Percentiles rank a stretch among this genome's conserved stretches.
Conservation (phyloP, 2,329 filamentous ascomycete genomes). For the Trichoderma sp. region DNA sequence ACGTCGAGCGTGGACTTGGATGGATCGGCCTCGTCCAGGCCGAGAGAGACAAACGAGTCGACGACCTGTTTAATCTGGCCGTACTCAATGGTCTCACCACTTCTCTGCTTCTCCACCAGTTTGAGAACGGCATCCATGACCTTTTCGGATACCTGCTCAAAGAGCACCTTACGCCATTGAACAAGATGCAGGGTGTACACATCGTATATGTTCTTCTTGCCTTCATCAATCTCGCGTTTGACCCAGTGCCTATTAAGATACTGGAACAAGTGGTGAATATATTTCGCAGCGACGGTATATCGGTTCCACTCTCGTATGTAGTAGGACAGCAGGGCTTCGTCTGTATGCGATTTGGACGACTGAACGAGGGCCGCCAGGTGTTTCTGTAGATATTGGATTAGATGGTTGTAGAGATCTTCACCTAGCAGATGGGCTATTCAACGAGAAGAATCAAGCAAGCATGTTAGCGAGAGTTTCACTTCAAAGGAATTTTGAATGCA, state of each 20-base stretch:
- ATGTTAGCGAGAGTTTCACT: not conserved
- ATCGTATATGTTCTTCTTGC: conserved; percentile 97
- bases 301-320: conserved; percentile 97
- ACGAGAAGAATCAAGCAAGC: not conserved
- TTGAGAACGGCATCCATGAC: conserved; percentile 96
- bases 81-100: conserved; percentile 97
- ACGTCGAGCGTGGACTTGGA: conserved; percentile 94
- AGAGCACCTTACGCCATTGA: conserved; percentile 91
- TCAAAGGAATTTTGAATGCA: not conserved
- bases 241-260: conserved; percentile 99
- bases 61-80: conserved; percentile 96
- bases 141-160: conserved; percentile 76
- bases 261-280: conserved; percentile 94
- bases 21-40: conserved; percentile 88
- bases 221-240: conserved; percentile 97
- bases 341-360: conserved; percentile 75
- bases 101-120: conserved; percentile 94
- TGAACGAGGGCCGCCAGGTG: conserved; percentile 74
- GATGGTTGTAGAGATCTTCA: conserved; percentile 91
- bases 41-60: conserved; percentile 92
- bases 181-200: conserved; percentile 97
- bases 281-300: conserved; percentile 94
- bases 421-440: conserved; percentile 81
- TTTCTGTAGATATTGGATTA: conserved; percentile 78
- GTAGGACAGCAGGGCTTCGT: conserved; percentile 86